Conservation (phyloP, 2,329 filamentous ascomycete species). For the Endocalyx cinctus region DNA sequence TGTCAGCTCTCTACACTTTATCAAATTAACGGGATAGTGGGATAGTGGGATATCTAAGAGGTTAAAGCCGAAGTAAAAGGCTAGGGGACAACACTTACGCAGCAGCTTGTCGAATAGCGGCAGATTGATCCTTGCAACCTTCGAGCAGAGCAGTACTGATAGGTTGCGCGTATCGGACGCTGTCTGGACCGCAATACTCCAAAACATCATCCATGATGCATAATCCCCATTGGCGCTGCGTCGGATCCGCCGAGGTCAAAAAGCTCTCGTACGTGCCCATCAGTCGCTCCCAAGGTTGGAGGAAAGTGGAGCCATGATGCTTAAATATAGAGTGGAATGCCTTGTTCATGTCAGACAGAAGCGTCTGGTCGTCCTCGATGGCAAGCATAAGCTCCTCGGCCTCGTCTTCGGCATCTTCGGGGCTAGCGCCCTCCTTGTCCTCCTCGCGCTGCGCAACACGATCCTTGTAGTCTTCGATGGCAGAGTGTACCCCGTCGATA, state of each 20-base stretch:
- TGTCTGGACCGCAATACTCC: slow-evolving; percentile 90
- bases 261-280: slow-evolving; percentile 83
- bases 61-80: background rate
- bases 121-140: slow-evolving; percentile 79
- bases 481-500: slow-evolving; percentile 78
- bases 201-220: slow-evolving; percentile 98
- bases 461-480: slow-evolving; percentile 87
- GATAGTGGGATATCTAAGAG: too few species aligned
- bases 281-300: slow-evolving; percentile 82
- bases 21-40: too few species aligned
- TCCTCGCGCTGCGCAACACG: slow-evolving; percentile 80
- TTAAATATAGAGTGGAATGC: slow-evolving; percentile 99
- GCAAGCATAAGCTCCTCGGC: slow-evolving; percentile 83
- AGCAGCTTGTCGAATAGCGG: slow-evolving; percentile 91
- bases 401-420: slow-evolving; percentile 86
- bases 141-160: slow-evolving; percentile 84
- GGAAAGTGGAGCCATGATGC: slow-evolving; percentile 80
- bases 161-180: slow-evolving; percentile 78
- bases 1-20: too few species aligned
- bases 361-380: slow-evolving; percentile 93
- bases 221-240: slow-evolving; percentile 96
- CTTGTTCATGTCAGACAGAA: slow-evolving; percentile 99
- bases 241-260: slow-evolving; percentile 74
- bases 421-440: slow-evolving; percentile 67
- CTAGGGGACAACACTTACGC: slow-evolving; percentile 49